Base-by-base conservation (phyloP, 1,284 basidiomycete species). In the Rhodotorula sp. region DNA sequence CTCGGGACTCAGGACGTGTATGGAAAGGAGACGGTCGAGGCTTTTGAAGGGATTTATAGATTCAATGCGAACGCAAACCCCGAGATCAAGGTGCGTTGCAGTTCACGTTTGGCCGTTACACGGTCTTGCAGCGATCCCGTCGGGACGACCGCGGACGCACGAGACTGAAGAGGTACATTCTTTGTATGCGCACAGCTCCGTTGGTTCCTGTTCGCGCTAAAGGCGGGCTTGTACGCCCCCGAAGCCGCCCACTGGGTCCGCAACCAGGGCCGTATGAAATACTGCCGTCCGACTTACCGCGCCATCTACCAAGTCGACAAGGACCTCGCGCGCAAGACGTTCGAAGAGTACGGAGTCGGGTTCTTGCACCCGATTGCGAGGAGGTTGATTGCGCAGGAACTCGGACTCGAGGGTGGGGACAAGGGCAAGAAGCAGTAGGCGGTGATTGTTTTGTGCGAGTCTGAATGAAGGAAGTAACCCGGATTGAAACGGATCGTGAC, bases 311-410 rank as follows among this genome's bases (percentile, higher is more conserved):
- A 84, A 67, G 87, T 89, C 29, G 85, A 93, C 79, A 80, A 82
- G 24, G 81, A 82, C 29, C 80, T 93, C 46, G 90, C 94, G 2
- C 75, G 76, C 60, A 82, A 86, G 74, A 82, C 83, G 30, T 82
- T 82, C 26, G 77, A 80, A 3, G 79, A 80, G 8, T 60, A 75
- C 18, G 70, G 64, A 22, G 77, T 78, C 10, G n/a, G 56, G 20
- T 73, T 78, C 67, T 93, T 91, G 83, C 90, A 91, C 80, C 88
- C 90, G 0, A 90, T 91, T 70, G 90, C 90, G 42, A 82, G 85
- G 75, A 85, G 83, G 77, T 76, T 90, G 76, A 88, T 91, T 74
- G 88, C 88, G 72, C 54, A 64, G 55, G 62, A 64, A 17, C 53
- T 64, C 10, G 62, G 62, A 17, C 62, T 64, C 33, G 62, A 49